Percentiles rank a stretch among this genome's conserved stretches.
Conservation (phyloP, 2,329 filamentous ascomycete species). For the Metarhizium album region DNA sequence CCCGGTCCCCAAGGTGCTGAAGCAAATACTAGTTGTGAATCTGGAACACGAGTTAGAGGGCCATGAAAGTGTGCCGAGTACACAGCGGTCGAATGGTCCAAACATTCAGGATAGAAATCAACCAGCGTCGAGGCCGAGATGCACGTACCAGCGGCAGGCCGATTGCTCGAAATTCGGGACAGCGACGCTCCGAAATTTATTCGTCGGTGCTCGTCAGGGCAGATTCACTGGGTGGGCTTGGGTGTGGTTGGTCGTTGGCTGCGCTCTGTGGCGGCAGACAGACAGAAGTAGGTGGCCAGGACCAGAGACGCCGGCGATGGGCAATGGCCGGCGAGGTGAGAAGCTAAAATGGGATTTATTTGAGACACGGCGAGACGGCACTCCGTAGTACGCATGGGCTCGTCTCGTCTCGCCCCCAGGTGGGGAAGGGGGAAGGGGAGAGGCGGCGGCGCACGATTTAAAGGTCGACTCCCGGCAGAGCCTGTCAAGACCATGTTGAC, state of each 20-base stretch:
- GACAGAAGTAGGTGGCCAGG: too few relatives aligned
- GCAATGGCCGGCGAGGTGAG: not conserved
- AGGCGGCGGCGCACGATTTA: not conserved
- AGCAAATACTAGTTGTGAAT: not conserved
- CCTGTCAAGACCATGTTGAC: too few relatives aligned
- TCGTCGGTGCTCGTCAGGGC: not conserved
- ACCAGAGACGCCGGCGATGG: not conserved
- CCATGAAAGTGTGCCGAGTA: not conserved
- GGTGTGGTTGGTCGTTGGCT: not conserved
- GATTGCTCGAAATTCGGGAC: not conserved
- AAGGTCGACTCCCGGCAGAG: not conserved
- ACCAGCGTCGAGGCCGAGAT: not conserved
- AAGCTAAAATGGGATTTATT: too few relatives aligned
- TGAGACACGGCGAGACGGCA: too few relatives aligned
- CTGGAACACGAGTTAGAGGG: conserved; percentile 3
- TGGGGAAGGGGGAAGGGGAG: not conserved
- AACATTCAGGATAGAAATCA: not conserved
- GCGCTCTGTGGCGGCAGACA: not conserved
- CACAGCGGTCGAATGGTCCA: too few relatives aligned
- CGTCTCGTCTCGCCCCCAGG: not conserved
- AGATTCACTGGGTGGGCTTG: not conserved
- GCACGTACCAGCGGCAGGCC: conserved; percentile 6
- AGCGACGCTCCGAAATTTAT: not conserved
- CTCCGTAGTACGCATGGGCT: too few relatives aligned
- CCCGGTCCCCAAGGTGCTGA: not conserved